Evolutionary conservation across 352 stramenopile genomes (phyloP), one percentile per base, ranked within the genome.

Genomic region (Phytophthora citrophthora): DNA sequence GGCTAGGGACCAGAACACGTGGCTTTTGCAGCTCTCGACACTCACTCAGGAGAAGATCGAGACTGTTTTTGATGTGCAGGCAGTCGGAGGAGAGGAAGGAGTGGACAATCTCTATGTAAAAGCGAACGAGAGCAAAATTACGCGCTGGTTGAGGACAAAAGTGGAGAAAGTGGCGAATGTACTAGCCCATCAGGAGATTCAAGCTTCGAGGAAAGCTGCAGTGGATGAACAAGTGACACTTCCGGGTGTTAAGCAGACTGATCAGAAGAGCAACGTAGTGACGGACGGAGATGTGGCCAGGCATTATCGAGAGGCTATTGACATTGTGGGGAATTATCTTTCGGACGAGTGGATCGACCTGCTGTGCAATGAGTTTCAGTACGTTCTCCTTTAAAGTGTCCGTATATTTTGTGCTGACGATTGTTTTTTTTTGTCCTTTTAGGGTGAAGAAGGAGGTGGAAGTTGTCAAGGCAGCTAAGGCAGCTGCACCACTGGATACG

Each of bases 91-190:
- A 6, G 77, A 86, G 23, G 74, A 79, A 15, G 54, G 61, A 2
- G 62, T 92, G 5, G 77, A 76, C 9, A 79, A 76, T 38, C 50
- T 94, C 8, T 87, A 80, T 49, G 70, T 94, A 36, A 88, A 85
- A 20, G 62, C 65, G 7, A 91, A 72, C 44, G 74, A 89, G 48
- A 39, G 34, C 20, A 94, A 94, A 51, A 70, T 72, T 11, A 67
- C 75, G 36, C 20, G 34, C 39, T 94, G 81, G 81, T 64, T 92
- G n/a, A 51, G 40, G 2, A 26, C 18, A 27, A 94, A 92, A 61
- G 81, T 83, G 49, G 61, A 79, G 49, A 70, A 75, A 4, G 55
- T 86, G n/a, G 80, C 78, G 0, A 45, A 32, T 11, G 72, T 77
- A 24, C 65, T 91, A 16, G 69, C 70, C 0, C 66, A 64, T 24